These are phyloP conservation scores for Verticillium isaacii DNA, from an alignment of 2,329 filamentous ascomycete genomes.

Conservation along the genomic window DNA sequence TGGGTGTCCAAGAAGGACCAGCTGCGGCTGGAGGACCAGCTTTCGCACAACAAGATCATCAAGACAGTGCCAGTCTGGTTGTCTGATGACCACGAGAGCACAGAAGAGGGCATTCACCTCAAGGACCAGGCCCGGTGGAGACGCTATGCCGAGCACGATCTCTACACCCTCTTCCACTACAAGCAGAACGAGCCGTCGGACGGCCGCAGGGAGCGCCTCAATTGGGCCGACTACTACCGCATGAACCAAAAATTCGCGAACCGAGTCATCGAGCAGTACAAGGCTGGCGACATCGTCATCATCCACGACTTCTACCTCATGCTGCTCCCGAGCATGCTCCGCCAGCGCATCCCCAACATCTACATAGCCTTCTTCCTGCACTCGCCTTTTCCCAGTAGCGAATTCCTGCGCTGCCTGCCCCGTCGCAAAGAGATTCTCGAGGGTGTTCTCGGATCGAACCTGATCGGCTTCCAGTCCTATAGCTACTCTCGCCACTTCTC, in stretches of 20 bases:
- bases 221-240: constrained; percentile 89
- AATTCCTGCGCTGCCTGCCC: constrained; percentile 85
- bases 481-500: constrained; percentile 94
- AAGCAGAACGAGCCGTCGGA: constrained; percentile 90
- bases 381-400: constrained; percentile 91
- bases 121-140: constrained; percentile 85
- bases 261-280: constrained; percentile 82
- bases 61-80: constrained; percentile 88
- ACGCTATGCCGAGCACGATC: constrained; percentile 82
- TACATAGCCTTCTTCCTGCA: constrained; percentile 95
- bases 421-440: constrained; percentile 86
- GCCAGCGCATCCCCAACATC: constrained; percentile 80
- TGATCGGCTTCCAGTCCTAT: constrained; percentile 93
- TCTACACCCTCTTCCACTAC: constrained; percentile 94
- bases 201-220: constrained; percentile 71
- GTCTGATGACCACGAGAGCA: constrained; percentile 66
- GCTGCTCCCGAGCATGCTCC: constrained; percentile 80
- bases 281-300: constrained; percentile 86
- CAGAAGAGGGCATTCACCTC: constrained; percentile 64
- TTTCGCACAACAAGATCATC: constrained; percentile 69
- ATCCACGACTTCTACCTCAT: constrained; percentile 95
- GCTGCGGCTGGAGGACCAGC: constrained; percentile 65
- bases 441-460: constrained; percentile 83
- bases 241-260: constrained; percentile 93
- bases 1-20: constrained; percentile 68